Evolutionary conservation across 495 filamentous ascomycete genomes (phyloP), one percentile per base, ranked within the genome.

Genomic region (Penicillium cinerascens): DNA sequence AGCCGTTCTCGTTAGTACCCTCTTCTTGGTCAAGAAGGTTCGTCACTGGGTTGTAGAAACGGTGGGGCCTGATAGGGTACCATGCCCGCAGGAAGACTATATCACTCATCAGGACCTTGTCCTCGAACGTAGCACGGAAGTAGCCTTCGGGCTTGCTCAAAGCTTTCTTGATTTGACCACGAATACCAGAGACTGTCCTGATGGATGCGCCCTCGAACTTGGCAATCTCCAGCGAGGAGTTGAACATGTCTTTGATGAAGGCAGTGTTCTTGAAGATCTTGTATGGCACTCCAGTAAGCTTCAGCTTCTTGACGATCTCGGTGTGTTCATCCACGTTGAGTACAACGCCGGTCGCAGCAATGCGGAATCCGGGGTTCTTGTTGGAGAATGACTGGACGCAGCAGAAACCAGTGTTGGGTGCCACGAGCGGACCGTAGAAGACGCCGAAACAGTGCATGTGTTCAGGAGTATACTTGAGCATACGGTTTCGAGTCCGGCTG

Each of bases 211-310:
- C 95, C 74, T 97, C 93, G 62, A 98, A 97, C 71, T 97, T 97
- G 67, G 93, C 92, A 51, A 97, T 91, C 66, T 98, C 93, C 13
- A 98, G 80, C 0, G 88, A 76, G 1, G 86, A 85, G 61, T 81
- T 91, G 78, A 98, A 98, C 93, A 98, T 98, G 68, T 97, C 90
- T 66, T 91, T 92, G 76, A 98, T 93, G 72, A 98, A 97, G 16
- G 93, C 91, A 0, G 93, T 98, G 73, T 98, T 98, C 66, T 95
- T 95, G 82, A 96, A 98, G 70, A 98, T 95, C 76, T 97, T 98
- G 75, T 90, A 92, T 6, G 93, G 90, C 23, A 82, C 78, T 56
- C 91, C 91, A 15, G 89, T 95, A 23, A 98, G 81, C 67, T 97
- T 98, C 60, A 98, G 83, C 77, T 98, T 98, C 79, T 98, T 98